These are phyloP conservation scores for Alnus glutinosa DNA, from an alignment of 306 rosid species.

Conservation along the genomic window DNA sequence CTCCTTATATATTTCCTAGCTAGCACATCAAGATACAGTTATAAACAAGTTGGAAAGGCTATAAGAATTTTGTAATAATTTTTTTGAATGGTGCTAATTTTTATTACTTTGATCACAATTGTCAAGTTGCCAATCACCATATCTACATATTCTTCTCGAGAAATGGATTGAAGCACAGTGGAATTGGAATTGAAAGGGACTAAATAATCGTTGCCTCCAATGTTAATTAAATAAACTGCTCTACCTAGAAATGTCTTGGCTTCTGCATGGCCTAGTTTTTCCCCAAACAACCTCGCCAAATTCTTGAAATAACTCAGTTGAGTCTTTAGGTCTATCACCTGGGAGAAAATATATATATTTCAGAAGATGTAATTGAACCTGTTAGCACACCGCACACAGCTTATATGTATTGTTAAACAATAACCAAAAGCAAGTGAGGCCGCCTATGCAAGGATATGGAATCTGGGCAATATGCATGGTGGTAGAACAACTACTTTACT, in stretches of 20 bases:
- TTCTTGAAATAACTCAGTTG: slow-evolving; percentile 46
- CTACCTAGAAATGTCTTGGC: slow-evolving; percentile 31
- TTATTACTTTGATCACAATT: slow-evolving; percentile 28
- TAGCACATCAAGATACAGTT: background rate
- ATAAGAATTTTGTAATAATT: background rate
- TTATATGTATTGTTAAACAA: too few relatives aligned
- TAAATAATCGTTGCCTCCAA: slow-evolving; percentile 45
- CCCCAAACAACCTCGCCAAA: slow-evolving; percentile 26
- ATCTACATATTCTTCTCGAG: slow-evolving; percentile 33
- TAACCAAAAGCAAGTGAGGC: background rate
- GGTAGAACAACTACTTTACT: too few relatives aligned
- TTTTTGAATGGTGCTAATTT: too few relatives aligned
- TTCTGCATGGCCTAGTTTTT: slow-evolving; percentile 37
- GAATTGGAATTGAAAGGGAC: slow-evolving; percentile 9
- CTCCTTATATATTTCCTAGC: slow-evolving; percentile 35
- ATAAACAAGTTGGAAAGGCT: background rate
- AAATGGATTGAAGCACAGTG: slow-evolving; percentile 4
- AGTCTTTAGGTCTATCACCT: slow-evolving; percentile 46
- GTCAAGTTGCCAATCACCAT: slow-evolving; percentile 50
- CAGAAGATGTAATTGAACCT: background rate
- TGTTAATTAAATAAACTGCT: slow-evolving; percentile 48
- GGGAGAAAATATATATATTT: background rate
- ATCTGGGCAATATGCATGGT: background rate
- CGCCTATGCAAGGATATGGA: background rate
- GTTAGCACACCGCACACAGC: too few relatives aligned